A percentile compares a stretch with the other conserved stretches of the same genome.
These are phyloP conservation scores for Acidomyces sp. DNA, from an alignment of 495 filamentous ascomycete genomes.

Conservation along the genomic window DNA sequence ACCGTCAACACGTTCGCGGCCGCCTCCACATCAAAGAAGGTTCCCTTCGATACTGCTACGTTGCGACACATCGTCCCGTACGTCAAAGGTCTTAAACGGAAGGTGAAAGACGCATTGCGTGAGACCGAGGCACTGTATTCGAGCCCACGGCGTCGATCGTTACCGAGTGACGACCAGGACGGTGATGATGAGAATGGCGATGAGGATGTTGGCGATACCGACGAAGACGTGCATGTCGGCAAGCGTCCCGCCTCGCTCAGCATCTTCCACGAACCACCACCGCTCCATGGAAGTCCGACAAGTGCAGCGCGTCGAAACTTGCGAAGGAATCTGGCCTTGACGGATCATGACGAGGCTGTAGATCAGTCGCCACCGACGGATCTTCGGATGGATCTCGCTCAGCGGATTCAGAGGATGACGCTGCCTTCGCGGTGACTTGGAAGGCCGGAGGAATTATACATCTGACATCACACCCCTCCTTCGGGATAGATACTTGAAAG, in stretches of 20 bases:
- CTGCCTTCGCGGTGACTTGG: not conserved
- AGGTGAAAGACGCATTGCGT: slow-evolving; percentile 56
- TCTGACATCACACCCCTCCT: too few relatives aligned
- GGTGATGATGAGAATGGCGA: not conserved
- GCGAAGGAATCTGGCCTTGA: slow-evolving; percentile 39
- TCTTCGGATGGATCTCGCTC: slow-evolving; percentile 8
- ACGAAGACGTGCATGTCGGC: too few relatives aligned
- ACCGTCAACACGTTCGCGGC: too few relatives aligned
- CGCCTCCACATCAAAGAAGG: slow-evolving; percentile 50
- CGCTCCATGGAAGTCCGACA: slow-evolving; percentile 25
- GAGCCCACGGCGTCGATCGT: slow-evolving; percentile 42
- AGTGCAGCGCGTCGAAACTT: slow-evolving; percentile 33
- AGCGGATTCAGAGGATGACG: slow-evolving; percentile 11
- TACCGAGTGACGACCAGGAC: slow-evolving; percentile 2
- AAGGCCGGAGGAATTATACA: too few relatives aligned
- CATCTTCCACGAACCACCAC: slow-evolving; percentile 45
- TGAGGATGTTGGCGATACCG: not conserved
- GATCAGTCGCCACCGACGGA: not conserved
- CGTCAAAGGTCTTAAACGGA: slow-evolving; percentile 66
- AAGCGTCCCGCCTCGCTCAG: slow-evolving; percentile 35
- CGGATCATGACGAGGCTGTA: too few relatives aligned
- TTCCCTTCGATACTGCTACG: slow-evolving; percentile 84
- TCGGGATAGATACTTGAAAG: not conserved
- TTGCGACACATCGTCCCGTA: slow-evolving; percentile 76
- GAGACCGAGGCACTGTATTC: slow-evolving; percentile 33